These are phyloP conservation scores for Backusella morwellensis DNA, from an alignment of 192 early-diverging fungal species.

Conservation along the genomic window DNA sequence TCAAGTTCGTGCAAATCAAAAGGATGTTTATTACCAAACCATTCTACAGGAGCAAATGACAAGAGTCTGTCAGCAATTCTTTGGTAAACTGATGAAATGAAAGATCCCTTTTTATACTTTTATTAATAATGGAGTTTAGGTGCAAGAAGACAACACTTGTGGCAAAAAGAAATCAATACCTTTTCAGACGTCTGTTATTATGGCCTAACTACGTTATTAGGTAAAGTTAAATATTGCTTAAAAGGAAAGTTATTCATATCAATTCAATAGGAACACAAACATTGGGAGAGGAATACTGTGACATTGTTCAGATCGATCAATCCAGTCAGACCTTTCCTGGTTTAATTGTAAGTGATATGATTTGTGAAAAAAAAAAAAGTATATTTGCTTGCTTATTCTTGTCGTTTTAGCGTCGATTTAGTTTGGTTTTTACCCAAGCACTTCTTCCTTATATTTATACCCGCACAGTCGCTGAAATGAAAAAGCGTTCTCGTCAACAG, in stretches of 20 bases:
- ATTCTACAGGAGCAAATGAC: conserved; percentile 62
- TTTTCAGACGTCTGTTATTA: conserved; percentile 71
- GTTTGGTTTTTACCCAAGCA: conserved; percentile 17
- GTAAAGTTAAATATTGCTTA: conserved; percentile 24
- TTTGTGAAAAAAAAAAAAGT: neutral
- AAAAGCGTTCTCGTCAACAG: conserved; percentile 19
- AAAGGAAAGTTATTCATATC: conserved; percentile 8
- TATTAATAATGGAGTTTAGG: conserved; percentile 32
- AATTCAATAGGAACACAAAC: conserved; percentile 65
- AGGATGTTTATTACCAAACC: conserved; percentile 82
- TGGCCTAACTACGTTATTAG: conserved; percentile 67
- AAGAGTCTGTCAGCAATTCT: conserved; percentile 56
- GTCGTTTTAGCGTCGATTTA: conserved; percentile 3
- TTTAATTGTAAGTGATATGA: conserved; percentile 30
- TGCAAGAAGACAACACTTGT: conserved; percentile 54
- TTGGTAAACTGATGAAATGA: conserved; percentile 44
- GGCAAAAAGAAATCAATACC: conserved; percentile 62
- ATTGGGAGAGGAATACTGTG: conserved; percentile 95
- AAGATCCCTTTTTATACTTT: neutral
- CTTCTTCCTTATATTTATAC: conserved; percentile 32
- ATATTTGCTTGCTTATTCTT: neutral
- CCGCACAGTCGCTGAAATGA: conserved; percentile 16
- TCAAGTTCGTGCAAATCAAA: conserved; percentile 84
- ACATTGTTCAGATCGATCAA: conserved; percentile 70
- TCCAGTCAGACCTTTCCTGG: conserved; percentile 51